phyloP scores from a whole-genome alignment of 805 yeast genomes.

The Diddensiella caesifluorescens region DNA sequence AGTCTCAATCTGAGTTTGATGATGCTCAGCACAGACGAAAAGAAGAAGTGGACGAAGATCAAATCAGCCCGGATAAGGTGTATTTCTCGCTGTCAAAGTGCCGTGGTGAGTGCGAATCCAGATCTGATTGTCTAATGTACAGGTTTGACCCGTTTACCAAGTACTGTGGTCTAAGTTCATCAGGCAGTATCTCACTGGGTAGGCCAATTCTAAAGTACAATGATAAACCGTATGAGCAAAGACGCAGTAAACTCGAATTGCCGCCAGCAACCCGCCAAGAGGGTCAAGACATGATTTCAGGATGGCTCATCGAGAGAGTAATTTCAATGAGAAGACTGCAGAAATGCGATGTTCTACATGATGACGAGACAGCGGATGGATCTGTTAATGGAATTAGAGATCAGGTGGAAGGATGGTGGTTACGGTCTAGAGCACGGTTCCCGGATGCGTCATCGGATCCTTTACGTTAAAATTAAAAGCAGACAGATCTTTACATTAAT shows the following conservation, averaged over 20 bases:
- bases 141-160: constrained; percentile 23
- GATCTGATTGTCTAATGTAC: constrained; percentile 24
- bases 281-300: constrained; percentile 23
- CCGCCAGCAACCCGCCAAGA: constrained; percentile 3
- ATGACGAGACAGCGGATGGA: constrained; percentile 24
- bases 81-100: constrained; percentile 23
- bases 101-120: constrained; percentile 20
- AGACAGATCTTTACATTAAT: too few species aligned
- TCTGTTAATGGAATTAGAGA: constrained; percentile 23
- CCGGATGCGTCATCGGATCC: too few species aligned
- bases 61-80: constrained; percentile 11
- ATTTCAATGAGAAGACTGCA: constrained; percentile 23
- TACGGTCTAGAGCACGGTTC: constrained; percentile 19
- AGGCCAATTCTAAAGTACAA: constrained; percentile 22
- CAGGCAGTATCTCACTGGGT: constrained; percentile 25
- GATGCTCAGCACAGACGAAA: background rate
- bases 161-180: constrained; percentile 28
- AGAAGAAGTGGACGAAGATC: too few species aligned
- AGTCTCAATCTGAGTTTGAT: background rate
- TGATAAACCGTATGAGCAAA: constrained; percentile 9
- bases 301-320: constrained; percentile 27
- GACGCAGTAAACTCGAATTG: constrained; percentile 14
- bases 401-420: constrained; percentile 32
- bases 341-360: constrained; percentile 24
- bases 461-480: too few species aligned